Base-by-base conservation (phyloP, 805 yeast species). In the Clavispora fructus region DNA sequence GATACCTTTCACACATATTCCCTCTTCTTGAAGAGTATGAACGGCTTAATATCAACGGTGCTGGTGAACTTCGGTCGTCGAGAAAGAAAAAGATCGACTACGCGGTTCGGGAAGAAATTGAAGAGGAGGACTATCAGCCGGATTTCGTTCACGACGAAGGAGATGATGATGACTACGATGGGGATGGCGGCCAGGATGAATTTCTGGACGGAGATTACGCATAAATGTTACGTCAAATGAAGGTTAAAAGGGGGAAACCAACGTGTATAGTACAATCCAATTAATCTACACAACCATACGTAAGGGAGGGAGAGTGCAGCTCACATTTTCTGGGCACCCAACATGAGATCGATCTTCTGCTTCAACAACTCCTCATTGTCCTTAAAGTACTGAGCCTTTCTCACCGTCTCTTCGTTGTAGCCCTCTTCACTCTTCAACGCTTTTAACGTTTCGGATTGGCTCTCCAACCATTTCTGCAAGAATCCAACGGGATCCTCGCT, bases 361-460 rank as follows among this genome's bases (percentile, higher is more conserved):
- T 79, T 78, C 45, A 94, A 71, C 55, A 86, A 70, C 27, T 63
- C 63, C 54, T 71, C 74, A 50, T 87, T 88, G 57, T 88, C 91
- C 38, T 82, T 79, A 50, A 69, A 94, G 65, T 85, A 94, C 14
- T 82, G 81, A 3, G 96, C 80, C 57, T 85, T 79, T 69, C 99
- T 81, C 6, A 89, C 96, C 17, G 79, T 73, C 61, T 91, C 97
- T 67, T 92, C 97, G 60, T 83, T 83, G 65, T 83, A 86, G 9
- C 91, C 92, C 56, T 87, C 94, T 53, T 94, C 98, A 53, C 96
- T 90, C 49, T 89, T 79, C 52, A 94, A 74, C 12, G 92, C 86
- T 67, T 86, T 90, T 59, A 94, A 74, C 41, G 92, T 87, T 49
- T 89, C 87, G 13, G 89, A 74, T 63, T 94, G 95, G 39, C 89